Evolutionary conservation across 2,329 filamentous ascomycete species (phyloP).

Genomic region (Escovopsis sp.): DNA sequence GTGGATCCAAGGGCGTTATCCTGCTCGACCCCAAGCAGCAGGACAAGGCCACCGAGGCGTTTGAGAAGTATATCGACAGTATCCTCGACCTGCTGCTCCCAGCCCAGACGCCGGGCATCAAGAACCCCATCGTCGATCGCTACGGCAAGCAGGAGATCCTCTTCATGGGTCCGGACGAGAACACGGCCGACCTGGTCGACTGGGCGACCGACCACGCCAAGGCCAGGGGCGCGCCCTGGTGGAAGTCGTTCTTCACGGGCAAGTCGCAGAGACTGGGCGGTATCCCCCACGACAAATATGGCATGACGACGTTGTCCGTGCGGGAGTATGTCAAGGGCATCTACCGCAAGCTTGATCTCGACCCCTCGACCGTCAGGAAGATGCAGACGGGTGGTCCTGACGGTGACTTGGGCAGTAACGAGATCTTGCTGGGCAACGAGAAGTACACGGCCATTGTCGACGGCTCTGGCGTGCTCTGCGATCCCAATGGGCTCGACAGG

Average conservation of each 20-base stretch:
- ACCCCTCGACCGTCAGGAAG: slow-evolving; percentile 73
- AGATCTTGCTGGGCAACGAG: slow-evolving; percentile 90
- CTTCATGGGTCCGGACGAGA: slow-evolving; percentile 98
- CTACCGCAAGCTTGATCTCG: slow-evolving; percentile 87
- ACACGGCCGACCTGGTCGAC: slow-evolving; percentile 90
- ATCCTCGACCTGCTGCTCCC: slow-evolving; percentile 89
- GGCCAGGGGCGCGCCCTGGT: slow-evolving; percentile 80
- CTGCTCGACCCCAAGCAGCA: slow-evolving; percentile 88
- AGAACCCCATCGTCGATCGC: slow-evolving; percentile 93
- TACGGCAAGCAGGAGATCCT: slow-evolving; percentile 93
- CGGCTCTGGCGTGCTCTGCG: slow-evolving; percentile 84
- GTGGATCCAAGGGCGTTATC: slow-evolving; percentile 94
- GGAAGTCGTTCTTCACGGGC: slow-evolving; percentile 99
- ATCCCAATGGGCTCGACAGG: slow-evolving; percentile 76
- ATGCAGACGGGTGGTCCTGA: slow-evolving; percentile 97
- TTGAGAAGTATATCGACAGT: slow-evolving; percentile 99
- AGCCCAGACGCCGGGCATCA: slow-evolving; percentile 86
- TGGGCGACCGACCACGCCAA: slow-evolving; percentile 98
- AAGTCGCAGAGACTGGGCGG: slow-evolving; percentile 93
- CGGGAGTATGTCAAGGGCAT: slow-evolving; percentile 93
- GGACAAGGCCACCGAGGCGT: slow-evolving; percentile 79
- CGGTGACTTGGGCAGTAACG: slow-evolving; percentile 91
- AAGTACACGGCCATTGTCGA: slow-evolving; percentile 95
- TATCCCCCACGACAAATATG: slow-evolving; percentile 90
- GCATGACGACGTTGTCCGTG: slow-evolving; percentile 95